Evolutionary conservation across 768 basidiomycete species (phyloP), one percentile per base, ranked within the genome.

Genomic region (Mycena latifolia): DNA sequence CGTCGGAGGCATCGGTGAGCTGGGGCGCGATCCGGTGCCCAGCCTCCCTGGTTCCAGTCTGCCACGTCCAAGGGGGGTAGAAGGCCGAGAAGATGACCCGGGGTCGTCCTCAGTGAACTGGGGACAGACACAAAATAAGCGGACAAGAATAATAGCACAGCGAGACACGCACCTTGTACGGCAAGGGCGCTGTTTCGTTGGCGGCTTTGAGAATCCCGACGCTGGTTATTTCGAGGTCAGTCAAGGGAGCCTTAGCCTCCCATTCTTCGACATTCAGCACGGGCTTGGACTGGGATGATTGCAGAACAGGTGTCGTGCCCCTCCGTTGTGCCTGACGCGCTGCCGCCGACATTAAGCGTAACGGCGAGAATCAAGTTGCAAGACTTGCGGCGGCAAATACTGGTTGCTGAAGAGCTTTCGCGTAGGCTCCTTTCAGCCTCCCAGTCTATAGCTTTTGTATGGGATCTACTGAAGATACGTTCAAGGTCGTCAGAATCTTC

Each of bases 211-310:
- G 73, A 11, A 79, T 76, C 11, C 81, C 81, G 22, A 97, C 84
- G 68, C 92, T 95, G 59, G 84, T 84, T 20, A 85, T 79, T 72
- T 93, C 90, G 14, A 85, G 73, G 48, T 96, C 92, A 31, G 82
- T 84, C 31, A 98, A 77, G 3, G 94, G 93, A 0, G 95, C 88
- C 69, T 88, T 91, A 0, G 87, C 77, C 71, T 98, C 96, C 96
- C 96, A 99, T 79, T 97, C 94, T 75, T 98, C 96, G 5, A 97
- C 82, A 45, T 82, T 90, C 37, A 94, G 81, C 1, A 80, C 79
- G 1, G 80, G 74, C 72, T 83, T 88, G 22, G 74, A 50, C 48
- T 72, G 76, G 7, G 72, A 72, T 31, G 72, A 53, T 39, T 37
- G 64, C 25, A 53, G 63, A 22, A 47, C 50, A 0, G 66, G 61